Evolutionary conservation across 2,329 filamentous ascomycete genomes (phyloP).

Genomic region (Aaosphaeria arxii): DNA sequence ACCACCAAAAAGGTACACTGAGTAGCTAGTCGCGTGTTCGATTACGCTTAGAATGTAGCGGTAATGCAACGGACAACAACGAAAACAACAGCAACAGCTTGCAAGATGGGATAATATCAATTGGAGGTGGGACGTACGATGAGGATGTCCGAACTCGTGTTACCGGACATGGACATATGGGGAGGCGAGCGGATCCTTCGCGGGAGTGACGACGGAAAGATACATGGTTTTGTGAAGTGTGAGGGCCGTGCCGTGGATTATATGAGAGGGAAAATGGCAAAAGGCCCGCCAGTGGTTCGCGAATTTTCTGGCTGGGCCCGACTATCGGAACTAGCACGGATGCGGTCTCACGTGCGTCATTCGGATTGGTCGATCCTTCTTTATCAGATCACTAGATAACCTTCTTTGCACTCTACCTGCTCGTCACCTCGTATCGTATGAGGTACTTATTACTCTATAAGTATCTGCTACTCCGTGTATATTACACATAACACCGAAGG

Average conservation of each 20-base stretch:
- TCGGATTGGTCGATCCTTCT: background rate
- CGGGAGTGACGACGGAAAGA: constrained; percentile 1
- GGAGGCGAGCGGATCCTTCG: background rate
- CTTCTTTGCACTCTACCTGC: too few relatives aligned
- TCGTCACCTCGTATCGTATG: too few relatives aligned
- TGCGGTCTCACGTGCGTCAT: constrained; percentile 1
- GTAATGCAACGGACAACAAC: too few relatives aligned
- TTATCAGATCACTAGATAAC: background rate
- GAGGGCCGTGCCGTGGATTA: background rate
- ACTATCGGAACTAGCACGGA: constrained; percentile 4
- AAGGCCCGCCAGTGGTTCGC: background rate
- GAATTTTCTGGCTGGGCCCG: constrained; percentile 7
- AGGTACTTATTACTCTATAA: too few relatives aligned
- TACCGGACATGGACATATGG: constrained; percentile 28
- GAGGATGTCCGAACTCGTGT: constrained; percentile 55
- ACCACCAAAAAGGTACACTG: background rate
- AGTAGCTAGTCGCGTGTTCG: background rate
- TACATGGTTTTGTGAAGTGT: background rate
- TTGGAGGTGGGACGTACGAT: constrained; percentile 43
- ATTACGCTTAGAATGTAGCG: too few relatives aligned
- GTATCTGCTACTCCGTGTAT: too few relatives aligned
- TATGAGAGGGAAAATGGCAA: background rate
- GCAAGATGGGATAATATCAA: too few relatives aligned
- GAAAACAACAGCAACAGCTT: too few relatives aligned
- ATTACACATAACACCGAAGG: too few relatives aligned